Evolutionary conservation across 345 rosid genomes (phyloP), one percentile per base, ranked within the genome.

Genomic region (Trapa incisa): DNA sequence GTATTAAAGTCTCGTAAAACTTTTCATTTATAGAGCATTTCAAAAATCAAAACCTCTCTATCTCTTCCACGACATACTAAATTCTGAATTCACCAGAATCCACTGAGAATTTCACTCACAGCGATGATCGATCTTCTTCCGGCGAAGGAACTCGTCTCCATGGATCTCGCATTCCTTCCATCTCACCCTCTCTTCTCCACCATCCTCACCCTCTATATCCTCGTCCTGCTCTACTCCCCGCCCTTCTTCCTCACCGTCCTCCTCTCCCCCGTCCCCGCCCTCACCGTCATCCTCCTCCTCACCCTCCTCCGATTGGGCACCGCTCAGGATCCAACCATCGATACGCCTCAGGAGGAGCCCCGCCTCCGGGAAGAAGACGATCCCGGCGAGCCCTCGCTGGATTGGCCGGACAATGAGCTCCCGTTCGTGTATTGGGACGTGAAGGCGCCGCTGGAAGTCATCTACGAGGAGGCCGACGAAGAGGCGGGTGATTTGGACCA

Each of bases 391-490:
- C 54, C 61, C 54, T 5, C 57, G 2, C 7, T 1, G 62, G 6
- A 41, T 14, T 9, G 58, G 33, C 57, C 57, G 35, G 58, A 42
- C 17, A 47, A 37, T 12, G 60, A 57, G n/a, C 57, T 37, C 12
- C 35, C 43, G 16, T 93, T 90, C 65, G 82, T 86, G 41, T 85
- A 78, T 12, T 93, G 97, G 98, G 64, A 93, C 73, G 80, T 90
- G 47, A 80, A 84, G 68, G 96, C 96, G 2, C 97, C 98, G 22
- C 64, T 93, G 64, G 91, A 87, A 32, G 89, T 90, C 52, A 93
- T 93, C 58, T 82, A 92, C 67, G 96, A 92, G 78, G 84, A 68
- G 1, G 71, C 74, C 15, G 86, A 82, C 2, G 89, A 80, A 37
- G 88, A 78, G 15, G 81, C 78, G 9, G 80, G 72, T 0, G 82